Percentiles rank a stretch among this genome's conserved stretches.
phyloP scores from a whole-genome alignment of 2,329 filamentous ascomycete genomes.

The Penicillium rolfsii region DNA sequence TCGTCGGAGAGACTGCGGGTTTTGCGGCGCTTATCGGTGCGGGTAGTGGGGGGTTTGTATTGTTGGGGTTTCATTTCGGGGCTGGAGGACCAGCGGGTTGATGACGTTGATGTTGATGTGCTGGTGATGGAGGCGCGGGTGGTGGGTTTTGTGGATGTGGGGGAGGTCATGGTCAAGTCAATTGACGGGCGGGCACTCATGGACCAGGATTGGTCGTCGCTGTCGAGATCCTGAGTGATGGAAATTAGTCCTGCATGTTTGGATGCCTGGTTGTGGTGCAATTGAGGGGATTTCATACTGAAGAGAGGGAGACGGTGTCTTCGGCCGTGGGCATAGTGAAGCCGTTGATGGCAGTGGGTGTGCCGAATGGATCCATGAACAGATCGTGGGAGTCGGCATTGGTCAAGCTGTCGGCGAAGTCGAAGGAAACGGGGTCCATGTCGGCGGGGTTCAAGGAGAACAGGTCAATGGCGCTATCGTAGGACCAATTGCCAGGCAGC shows the following conservation, averaged over 20 bases:
- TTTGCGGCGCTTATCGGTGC: slow-evolving; percentile 27
- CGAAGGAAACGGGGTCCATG: slow-evolving; percentile 36
- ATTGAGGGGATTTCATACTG: slow-evolving; percentile 18
- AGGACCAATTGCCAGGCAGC: slow-evolving; percentile 41
- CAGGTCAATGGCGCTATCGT: slow-evolving; percentile 40
- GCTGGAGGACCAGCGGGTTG: slow-evolving; percentile 34
- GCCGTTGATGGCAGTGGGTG: slow-evolving; percentile 36
- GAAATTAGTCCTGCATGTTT: neutral
- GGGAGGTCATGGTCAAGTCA: slow-evolving; percentile 22
- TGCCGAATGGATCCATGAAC: slow-evolving; percentile 36
- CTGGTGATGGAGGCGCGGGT: slow-evolving; percentile 11
- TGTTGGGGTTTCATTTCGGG: slow-evolving; percentile 35
- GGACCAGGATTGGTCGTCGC: slow-evolving; percentile 41
- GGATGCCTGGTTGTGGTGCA: neutral
- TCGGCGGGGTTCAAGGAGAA: slow-evolving; percentile 39
- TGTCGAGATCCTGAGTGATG: slow-evolving; percentile 37
- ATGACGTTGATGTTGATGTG: slow-evolving; percentile 13
- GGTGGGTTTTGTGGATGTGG: slow-evolving; percentile 12
- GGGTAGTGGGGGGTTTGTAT: slow-evolving; percentile 17
- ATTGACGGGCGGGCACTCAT: slow-evolving; percentile 27
- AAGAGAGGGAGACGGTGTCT: slow-evolving; percentile 36
- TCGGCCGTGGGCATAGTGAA: slow-evolving; percentile 38
- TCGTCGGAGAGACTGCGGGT: slow-evolving; percentile 34
- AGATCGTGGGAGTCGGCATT: slow-evolving; percentile 36
- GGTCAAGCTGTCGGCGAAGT: slow-evolving; percentile 37